Evolutionary conservation across 495 filamentous ascomycete genomes (phyloP).

Genomic region (Viridothelium virens): DNA sequence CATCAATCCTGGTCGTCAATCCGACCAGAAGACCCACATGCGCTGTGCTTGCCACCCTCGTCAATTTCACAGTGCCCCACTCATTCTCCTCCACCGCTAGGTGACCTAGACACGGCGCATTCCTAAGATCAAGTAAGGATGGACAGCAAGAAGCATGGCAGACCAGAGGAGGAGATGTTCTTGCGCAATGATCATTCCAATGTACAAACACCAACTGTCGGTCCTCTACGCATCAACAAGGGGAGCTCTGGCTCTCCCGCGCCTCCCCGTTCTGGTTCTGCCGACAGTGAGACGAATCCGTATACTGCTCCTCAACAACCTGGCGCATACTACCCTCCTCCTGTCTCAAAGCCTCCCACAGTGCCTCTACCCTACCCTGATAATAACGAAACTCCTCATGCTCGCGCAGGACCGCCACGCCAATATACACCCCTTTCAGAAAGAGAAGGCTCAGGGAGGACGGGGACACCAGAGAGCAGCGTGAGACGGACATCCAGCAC

Average conservation of each 20-base stretch:
- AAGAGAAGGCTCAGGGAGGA: conserved; percentile 35
- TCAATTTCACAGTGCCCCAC: no score
- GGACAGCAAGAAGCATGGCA: conserved; percentile 23
- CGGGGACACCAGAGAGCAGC: conserved; percentile 22
- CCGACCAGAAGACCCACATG: no score
- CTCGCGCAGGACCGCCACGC: not conserved
- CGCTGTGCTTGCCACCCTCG: no score
- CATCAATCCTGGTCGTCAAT: no score
- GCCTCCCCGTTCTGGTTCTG: conserved; percentile 32
- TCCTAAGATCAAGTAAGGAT: conserved; percentile 1
- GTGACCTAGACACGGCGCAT: no score
- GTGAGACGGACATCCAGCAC: conserved; percentile 23
- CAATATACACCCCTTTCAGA: conserved; percentile 43
- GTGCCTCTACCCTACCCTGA: conserved; percentile 71
- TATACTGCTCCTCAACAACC: conserved; percentile 22
- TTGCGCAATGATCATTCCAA: conserved; percentile 20
- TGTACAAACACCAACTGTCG: conserved; percentile 54
- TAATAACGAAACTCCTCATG: conserved; percentile 35
- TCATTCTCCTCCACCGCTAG: no score
- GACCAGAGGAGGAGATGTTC: conserved; percentile 35
- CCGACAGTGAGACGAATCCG: conserved; percentile 31
- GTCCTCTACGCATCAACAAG: conserved; percentile 81
- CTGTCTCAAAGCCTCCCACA: conserved; percentile 57
- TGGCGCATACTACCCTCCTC: conserved; percentile 43
- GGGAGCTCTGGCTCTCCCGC: conserved; percentile 41